phyloP scores from a whole-genome alignment of 108 stramenopile species.

The Skeletonema potamos region DNA sequence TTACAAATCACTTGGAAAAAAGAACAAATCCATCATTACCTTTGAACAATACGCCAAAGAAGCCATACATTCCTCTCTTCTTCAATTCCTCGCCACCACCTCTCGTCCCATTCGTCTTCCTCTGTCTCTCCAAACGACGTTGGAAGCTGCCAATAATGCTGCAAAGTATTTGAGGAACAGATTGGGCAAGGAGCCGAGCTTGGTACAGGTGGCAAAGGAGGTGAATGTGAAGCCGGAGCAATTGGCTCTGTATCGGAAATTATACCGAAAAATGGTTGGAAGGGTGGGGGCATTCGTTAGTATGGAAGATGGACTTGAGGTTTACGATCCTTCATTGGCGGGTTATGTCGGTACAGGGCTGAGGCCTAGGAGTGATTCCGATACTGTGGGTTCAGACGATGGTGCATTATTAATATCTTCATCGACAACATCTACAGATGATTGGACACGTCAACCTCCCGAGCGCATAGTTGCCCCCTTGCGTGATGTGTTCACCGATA shows the following conservation, averaged over 20 bases:
- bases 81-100: constrained; percentile 18
- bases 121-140: constrained; percentile 26
- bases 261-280: constrained; percentile 17
- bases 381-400: neutral
- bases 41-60: constrained; percentile 57
- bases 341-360: neutral
- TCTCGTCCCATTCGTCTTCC: constrained; percentile 25
- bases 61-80: constrained; percentile 33
- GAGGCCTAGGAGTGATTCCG: neutral
- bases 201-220: constrained; percentile 20
- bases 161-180: neutral
- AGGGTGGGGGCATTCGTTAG: constrained; percentile 3
- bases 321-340: constrained; percentile 22
- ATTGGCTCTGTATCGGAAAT: constrained; percentile 27
- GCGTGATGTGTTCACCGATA: constrained; percentile 49
- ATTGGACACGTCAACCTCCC: constrained; percentile 51
- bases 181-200: constrained; percentile 15
- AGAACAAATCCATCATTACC: neutral
- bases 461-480: constrained; percentile 55
- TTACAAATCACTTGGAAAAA: constrained; percentile 27
- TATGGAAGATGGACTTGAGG: constrained; percentile 27
- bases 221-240: constrained; percentile 5
- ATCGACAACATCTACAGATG: constrained; percentile 15
- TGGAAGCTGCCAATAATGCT: constrained; percentile 15
- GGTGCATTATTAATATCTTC: neutral